Conservation (phyloP, 495 filamentous ascomycete species). For the Penicillium ochrochloron region DNA sequence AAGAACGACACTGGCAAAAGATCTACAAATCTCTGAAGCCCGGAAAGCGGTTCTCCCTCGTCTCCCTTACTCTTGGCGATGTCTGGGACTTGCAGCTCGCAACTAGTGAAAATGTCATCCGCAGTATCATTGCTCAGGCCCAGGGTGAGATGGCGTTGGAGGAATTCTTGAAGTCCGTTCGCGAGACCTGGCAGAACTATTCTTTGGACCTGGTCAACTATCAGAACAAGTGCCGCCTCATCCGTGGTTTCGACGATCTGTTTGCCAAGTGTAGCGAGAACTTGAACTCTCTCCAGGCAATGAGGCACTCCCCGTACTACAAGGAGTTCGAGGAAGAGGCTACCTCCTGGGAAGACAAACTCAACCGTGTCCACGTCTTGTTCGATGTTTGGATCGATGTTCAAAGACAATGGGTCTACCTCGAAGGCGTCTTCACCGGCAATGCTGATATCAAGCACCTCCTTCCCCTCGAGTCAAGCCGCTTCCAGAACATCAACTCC, state of each 20-base stretch:
- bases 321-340: conserved; percentile 99
- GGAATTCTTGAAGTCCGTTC: conserved; percentile 95
- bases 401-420: conserved; percentile 98
- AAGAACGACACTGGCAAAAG: conserved; percentile 94
- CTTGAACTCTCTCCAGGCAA: conserved; percentile 94
- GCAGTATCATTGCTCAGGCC: conserved; percentile 90
- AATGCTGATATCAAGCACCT: conserved; percentile 99
- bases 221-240: conserved; percentile 95
- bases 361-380: conserved; percentile 94
- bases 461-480: conserved; percentile 90
- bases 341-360: conserved; percentile 93
- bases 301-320: conserved; percentile 98
- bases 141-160: conserved; percentile 98
- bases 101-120: conserved; percentile 82
- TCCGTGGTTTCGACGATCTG: conserved; percentile 96
- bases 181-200: conserved; percentile 95
- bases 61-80: conserved; percentile 93
- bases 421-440: conserved; percentile 97
- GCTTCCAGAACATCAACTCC: conserved; percentile 98
- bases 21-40: conserved; percentile 96
- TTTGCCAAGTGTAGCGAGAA: conserved; percentile 99
- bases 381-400: conserved; percentile 99
- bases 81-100: conserved; percentile 96
- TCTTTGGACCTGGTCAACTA: conserved; percentile 93
- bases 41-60: conserved; percentile 83